Evolutionary conservation across 2,329 filamentous ascomycete species (phyloP).

Genomic region (Cordyceps cateniannulata): DNA sequence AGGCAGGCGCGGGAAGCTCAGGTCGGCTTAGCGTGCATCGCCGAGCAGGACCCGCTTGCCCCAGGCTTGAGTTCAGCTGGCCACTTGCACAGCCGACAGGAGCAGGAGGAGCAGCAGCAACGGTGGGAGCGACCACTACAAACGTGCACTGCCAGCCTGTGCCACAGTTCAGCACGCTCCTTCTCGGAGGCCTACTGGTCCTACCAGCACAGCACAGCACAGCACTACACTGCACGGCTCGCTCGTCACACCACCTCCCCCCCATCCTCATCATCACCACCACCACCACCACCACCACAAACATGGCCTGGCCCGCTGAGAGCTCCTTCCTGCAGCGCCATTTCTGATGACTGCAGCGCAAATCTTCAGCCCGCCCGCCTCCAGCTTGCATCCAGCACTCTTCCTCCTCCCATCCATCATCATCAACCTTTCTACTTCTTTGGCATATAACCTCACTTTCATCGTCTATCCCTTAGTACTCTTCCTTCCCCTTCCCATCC

Average conservation of each 20-base stretch:
- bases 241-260: not conserved
- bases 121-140: no score
- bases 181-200: constrained; percentile 2
- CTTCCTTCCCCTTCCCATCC: not conserved
- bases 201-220: no score
- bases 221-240: no score
- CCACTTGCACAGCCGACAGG: constrained; percentile 37
- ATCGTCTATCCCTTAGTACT: not conserved
- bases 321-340: not conserved
- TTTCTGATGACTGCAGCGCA: not conserved
- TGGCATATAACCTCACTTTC: not conserved
- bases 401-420: not conserved
- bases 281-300: not conserved
- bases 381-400: not conserved
- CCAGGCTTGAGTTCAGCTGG: constrained; percentile 43
- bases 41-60: constrained; percentile 26
- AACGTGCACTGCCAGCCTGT: constrained; percentile 25
- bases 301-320: not conserved
- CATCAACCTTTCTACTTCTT: not conserved
- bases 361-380: not conserved
- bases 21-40: constrained; percentile 3
- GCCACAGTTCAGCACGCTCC: not conserved
- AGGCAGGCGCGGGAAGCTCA: not conserved
- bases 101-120: no score
- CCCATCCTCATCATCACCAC: no score